Evolutionary conservation across 2,329 filamentous ascomycete genomes (phyloP).

Genomic region (Sclerotinia spermophila): DNA sequence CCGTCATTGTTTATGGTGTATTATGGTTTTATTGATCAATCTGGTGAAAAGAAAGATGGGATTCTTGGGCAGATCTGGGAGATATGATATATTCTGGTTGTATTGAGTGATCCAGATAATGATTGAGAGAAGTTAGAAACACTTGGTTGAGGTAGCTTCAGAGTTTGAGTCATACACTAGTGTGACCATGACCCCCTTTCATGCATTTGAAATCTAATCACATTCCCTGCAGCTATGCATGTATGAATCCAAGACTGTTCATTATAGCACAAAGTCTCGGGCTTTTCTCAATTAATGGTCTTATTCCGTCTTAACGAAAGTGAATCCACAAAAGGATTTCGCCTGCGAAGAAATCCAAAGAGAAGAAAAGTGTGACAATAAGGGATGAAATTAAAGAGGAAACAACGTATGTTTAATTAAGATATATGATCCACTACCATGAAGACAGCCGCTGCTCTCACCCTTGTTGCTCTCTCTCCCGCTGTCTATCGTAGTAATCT

Average conservation of each 20-base stretch:
- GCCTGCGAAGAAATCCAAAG: accelerated
- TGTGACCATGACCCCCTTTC: not conserved
- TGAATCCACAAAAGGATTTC: too few relatives aligned
- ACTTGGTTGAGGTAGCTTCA: too few relatives aligned
- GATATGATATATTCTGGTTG: not conserved
- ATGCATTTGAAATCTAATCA: not conserved
- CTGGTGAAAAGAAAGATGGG: not conserved
- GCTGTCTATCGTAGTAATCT: not conserved
- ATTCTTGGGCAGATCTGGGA: not conserved
- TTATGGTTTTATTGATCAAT: not conserved
- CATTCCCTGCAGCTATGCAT: not conserved
- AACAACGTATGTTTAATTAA: too few relatives aligned
- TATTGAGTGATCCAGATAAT: not conserved
- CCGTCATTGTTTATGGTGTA: not conserved
- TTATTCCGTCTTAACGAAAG: too few relatives aligned
- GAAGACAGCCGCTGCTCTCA: too few relatives aligned
- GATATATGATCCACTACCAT: not conserved
- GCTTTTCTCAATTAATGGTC: not conserved
- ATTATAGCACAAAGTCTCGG: too few relatives aligned
- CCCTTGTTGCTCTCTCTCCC: not conserved
- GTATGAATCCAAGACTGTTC: not conserved
- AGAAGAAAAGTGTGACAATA: not conserved
- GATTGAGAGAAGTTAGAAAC: not conserved
- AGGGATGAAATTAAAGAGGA: not conserved
- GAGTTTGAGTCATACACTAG: not conserved